phyloP scores from a whole-genome alignment of 2,329 filamentous ascomycete genomes.

The Alternaria solani region DNA sequence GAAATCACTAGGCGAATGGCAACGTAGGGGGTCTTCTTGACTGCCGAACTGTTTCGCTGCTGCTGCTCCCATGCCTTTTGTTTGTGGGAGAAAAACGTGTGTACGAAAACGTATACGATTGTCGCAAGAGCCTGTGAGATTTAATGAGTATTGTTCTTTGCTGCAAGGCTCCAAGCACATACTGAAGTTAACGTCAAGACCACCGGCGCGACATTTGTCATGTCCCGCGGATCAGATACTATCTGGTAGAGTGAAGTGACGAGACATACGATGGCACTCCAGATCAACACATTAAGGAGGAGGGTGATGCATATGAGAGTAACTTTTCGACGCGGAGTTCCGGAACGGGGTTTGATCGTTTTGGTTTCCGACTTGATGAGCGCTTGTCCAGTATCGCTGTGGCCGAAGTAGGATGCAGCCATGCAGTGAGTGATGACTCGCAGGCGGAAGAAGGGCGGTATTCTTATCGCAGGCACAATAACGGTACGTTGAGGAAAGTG shows the following conservation, averaged over 20 bases:
- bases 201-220: conserved; percentile 39
- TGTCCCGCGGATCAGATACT: conserved; percentile 37
- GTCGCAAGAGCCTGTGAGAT: conserved; percentile 42
- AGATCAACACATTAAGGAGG: conserved; percentile 47
- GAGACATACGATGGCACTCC: conserved; percentile 43
- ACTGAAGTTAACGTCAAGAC: conserved; percentile 46
- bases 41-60: conserved; percentile 25
- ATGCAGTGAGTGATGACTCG: conserved; percentile 9
- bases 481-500: conserved; percentile 15
- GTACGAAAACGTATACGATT: conserved; percentile 45
- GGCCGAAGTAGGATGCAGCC: conserved; percentile 23
- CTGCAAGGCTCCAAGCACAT: conserved; percentile 14
- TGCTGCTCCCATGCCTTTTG: conserved; percentile 42
- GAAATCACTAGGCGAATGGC: conserved; percentile 43
- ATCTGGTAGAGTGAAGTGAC: conserved; percentile 42
- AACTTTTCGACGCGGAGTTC: conserved; percentile 38
- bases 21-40: conserved; percentile 45
- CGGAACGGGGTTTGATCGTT: conserved; percentile 13
- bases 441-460: conserved; percentile 15
- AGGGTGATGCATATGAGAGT: conserved; percentile 46
- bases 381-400: conserved; percentile 30
- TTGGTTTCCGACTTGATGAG: conserved; percentile 23
- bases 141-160: conserved; percentile 1
- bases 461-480: conserved; percentile 30
- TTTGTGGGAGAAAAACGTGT: conserved; percentile 45